Conservation (phyloP, 805 yeast genomes). For the Saccharomyces kudriavzevii region DNA sequence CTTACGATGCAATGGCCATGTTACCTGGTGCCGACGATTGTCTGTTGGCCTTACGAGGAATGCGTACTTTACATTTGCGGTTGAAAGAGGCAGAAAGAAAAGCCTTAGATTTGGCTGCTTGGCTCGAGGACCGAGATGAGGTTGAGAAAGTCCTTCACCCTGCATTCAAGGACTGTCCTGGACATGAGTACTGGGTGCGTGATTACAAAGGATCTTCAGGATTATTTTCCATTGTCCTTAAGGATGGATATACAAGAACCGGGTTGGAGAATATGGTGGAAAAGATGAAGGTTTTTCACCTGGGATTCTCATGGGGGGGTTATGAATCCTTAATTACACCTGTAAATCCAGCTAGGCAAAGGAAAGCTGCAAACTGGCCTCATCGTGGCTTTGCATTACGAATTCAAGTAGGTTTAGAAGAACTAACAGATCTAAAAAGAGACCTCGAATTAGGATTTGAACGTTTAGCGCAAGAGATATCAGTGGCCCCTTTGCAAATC, state of each 20-base stretch:
- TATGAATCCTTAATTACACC: conserved; percentile 8
- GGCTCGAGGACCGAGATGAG: conserved; percentile 4
- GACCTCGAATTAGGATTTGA: conserved; percentile 3
- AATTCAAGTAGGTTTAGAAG: conserved; percentile 10
- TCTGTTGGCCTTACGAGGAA: conserved; percentile 5
- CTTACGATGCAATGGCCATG: conserved; percentile 5
- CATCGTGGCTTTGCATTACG: conserved; percentile 5
- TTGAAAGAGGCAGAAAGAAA: conserved; percentile 3
- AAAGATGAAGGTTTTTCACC: conserved; percentile 5
- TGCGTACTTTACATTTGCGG: conserved; percentile 7
- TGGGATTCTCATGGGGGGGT: conserved; percentile 14
- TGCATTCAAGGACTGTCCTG: conserved; percentile 8
- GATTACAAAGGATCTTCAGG: conserved; percentile 9
- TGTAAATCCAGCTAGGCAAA: neutral
- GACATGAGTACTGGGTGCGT: conserved; percentile 2
- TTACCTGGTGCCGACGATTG: conserved; percentile 11
- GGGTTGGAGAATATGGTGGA: conserved; percentile 7
- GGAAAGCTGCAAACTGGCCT: conserved; percentile 1
- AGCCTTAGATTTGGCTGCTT: conserved; percentile 5
- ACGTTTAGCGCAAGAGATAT: neutral
- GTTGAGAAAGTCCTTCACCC: conserved; percentile 9
- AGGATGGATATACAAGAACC: conserved; percentile 1
- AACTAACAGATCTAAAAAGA: neutral
- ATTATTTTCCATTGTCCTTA: conserved; percentile 8
- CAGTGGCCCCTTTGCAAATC: neutral